A percentile compares a stretch with the other conserved stretches of the same genome.
Evolutionary conservation across 192 early-diverging fungal species (phyloP).

Genomic region (Blastocladiella britannica): DNA sequence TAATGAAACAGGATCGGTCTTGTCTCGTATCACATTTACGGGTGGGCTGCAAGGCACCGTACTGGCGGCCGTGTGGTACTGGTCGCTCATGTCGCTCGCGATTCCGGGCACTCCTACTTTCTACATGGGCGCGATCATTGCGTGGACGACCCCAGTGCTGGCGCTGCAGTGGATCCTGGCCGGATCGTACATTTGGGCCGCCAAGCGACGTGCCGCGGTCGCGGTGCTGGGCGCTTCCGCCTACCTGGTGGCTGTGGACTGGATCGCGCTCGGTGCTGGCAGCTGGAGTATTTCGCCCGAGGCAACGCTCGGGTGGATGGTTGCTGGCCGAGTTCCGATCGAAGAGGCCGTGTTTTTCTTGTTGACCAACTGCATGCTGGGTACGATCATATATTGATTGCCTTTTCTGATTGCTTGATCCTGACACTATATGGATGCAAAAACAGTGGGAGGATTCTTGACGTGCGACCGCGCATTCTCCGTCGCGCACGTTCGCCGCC

Average conservation of each 20-base stretch:
- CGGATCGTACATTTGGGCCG: conserved; percentile 11
- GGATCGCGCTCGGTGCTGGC: conserved; percentile 6
- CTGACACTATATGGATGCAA: too few species aligned
- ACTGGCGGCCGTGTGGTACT: too few species aligned
- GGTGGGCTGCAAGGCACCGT: too few species aligned
- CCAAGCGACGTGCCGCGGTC: neutral
- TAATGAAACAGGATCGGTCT: too few species aligned
- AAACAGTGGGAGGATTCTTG: too few species aligned
- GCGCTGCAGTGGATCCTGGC: conserved; percentile 14
- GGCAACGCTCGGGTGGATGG: conserved; percentile 6
- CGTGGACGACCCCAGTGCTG: conserved; percentile 12
- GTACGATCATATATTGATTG: neutral
- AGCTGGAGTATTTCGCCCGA: conserved; percentile 12
- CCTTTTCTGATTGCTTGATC: too few species aligned
- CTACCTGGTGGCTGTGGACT: conserved; percentile 12
- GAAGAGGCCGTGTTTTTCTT: conserved; percentile 19
- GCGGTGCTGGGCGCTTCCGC: conserved; percentile 5
- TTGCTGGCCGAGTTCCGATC: conserved; percentile 9
- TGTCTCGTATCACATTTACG: too few species aligned
- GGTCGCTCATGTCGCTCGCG: too few species aligned
- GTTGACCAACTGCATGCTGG: conserved; percentile 16
- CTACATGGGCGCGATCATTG: conserved; percentile 12
- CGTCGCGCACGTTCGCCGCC: neutral
- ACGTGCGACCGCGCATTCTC: neutral
- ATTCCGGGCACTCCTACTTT: conserved; percentile 6